A percentile compares a stretch with the other conserved stretches of the same genome.
Evolutionary conservation across 768 basidiomycete genomes (phyloP).

Genomic region (Epithele typhae): DNA sequence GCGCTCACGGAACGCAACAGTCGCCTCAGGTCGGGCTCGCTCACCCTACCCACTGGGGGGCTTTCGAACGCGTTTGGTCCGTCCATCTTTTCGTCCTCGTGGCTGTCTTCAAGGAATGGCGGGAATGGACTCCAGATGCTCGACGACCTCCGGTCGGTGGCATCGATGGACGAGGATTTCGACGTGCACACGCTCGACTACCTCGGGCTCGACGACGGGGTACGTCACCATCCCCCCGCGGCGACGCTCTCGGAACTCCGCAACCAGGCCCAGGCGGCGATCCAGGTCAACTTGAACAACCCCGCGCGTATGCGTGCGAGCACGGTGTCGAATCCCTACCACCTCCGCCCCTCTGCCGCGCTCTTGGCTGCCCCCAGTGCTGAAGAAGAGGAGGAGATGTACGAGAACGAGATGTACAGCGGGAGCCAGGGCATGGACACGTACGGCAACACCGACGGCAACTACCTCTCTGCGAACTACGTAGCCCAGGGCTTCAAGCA

Average conservation of each 20-base stretch:
- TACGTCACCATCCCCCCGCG: slow-evolving; percentile 72
- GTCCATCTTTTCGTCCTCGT: slow-evolving; percentile 86
- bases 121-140: slow-evolving; percentile 59
- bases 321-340: slow-evolving; percentile 93
- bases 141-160: slow-evolving; percentile 79
- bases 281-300: slow-evolving; percentile 74
- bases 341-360: slow-evolving; percentile 55
- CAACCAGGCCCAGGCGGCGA: slow-evolving; percentile 86
- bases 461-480: slow-evolving; percentile 52
- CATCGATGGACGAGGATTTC: slow-evolving; percentile 83
- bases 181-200: slow-evolving; percentile 96
- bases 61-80: slow-evolving; percentile 84
- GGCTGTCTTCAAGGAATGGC: slow-evolving; percentile 65
- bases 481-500: slow-evolving; percentile 73
- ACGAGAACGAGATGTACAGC: slow-evolving; percentile 53
- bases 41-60: slow-evolving; percentile 73
- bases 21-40: slow-evolving; percentile 87
- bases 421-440: slow-evolving; percentile 56
- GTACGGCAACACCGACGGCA: slow-evolving; percentile 53
- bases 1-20: slow-evolving; percentile 64
- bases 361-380: slow-evolving; percentile 58
- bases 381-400: slow-evolving; percentile 74
- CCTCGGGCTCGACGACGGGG: slow-evolving; percentile 84
- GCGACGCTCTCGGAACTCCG: slow-evolving; percentile 88
- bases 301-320: slow-evolving; percentile 81